Evolutionary conservation across 148 eudicot species (phyloP), one percentile per base, ranked within the genome.

Genomic region (Silene uniflora): DNA sequence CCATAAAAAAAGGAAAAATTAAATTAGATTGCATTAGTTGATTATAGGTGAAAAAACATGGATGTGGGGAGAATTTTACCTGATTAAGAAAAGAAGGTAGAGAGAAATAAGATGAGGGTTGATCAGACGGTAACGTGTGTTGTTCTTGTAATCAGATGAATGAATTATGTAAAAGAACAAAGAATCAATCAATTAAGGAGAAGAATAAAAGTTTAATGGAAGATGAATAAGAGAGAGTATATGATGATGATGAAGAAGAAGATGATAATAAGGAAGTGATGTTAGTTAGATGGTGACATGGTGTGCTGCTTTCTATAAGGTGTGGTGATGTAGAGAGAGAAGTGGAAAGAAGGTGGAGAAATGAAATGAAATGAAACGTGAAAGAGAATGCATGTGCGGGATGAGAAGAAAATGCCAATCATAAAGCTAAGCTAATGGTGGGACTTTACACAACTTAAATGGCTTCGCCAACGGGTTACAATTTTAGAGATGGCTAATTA

Each of bases 321-420:
- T 55, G 1, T 54, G 44, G 44, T 46, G 66, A 16, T 46, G 47
- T 16, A 32, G 21, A 71, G 13, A 76, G 77, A 74, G n/a, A 78
- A 61, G 47, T 75, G 18, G 29, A 63, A 52, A 52, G 56, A 16
- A 52, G 56, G 56, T 52, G 56, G 56, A 52, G 56, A 52, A 52
- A 49, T 49, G n/a, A n/a, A n/a, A n/a, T 29, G 32, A 29, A 47
- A 49, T 44, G 71, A 49, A 55, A 49, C 46, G 44, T 39, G 44
- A 39, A 39, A 39, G 44, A 7, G 44, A 39, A n/a, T 10, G 70
- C 69, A 66, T 64, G 70, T 65, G 76, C 64, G 62, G 68, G 39
- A 24, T 47, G 25, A 52, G 56, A 1, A 39, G 56, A 75, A 65
- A 55, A 64, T 67, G 78, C 85, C 56, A 87, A 83, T 83, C 79